A percentile compares a stretch with the other conserved stretches of the same genome.
Conservation (phyloP, 306 rosid genomes). For the Vigna mungo region DNA sequence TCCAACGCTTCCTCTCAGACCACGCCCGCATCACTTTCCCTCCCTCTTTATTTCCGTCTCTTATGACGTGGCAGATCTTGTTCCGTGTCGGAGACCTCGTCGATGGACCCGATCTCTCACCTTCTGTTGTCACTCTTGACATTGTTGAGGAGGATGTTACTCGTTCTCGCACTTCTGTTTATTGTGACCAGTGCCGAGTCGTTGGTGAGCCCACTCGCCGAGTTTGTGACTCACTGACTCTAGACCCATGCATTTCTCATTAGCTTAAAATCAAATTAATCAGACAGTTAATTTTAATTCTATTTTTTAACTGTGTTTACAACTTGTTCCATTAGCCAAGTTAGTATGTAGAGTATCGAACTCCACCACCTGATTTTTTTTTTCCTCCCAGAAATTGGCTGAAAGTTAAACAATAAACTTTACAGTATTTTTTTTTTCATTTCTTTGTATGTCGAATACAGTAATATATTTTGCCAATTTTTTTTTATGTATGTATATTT, state of each 20-base stretch:
- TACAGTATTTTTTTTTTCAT: background rate
- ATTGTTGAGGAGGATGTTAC: slow-evolving; percentile 94
- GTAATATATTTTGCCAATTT: background rate
- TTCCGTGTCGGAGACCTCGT: slow-evolving; percentile 62
- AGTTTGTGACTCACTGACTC: background rate
- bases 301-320: no score
- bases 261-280: background rate
- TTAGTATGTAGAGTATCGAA: background rate
- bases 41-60: slow-evolving; percentile 70
- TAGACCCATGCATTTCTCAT: background rate
- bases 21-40: slow-evolving; percentile 74
- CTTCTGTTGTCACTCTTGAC: slow-evolving; percentile 64
- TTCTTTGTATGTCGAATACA: background rate
- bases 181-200: slow-evolving; percentile 97
- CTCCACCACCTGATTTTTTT: background rate
- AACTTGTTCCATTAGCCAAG: background rate
- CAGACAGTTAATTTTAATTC: background rate
- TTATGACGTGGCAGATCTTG: slow-evolving; percentile 87
- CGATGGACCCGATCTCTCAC: slow-evolving; percentile 53
- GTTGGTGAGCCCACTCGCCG: slow-evolving; percentile 81
- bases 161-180: slow-evolving; percentile 68
- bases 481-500: background rate
- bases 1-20: slow-evolving; percentile 64
- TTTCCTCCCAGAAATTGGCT: background rate
- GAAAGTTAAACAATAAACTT: background rate